These are phyloP conservation scores for Melampsora americana DNA, from an alignment of 1,284 basidiomycete genomes.

Conservation along the genomic window DNA sequence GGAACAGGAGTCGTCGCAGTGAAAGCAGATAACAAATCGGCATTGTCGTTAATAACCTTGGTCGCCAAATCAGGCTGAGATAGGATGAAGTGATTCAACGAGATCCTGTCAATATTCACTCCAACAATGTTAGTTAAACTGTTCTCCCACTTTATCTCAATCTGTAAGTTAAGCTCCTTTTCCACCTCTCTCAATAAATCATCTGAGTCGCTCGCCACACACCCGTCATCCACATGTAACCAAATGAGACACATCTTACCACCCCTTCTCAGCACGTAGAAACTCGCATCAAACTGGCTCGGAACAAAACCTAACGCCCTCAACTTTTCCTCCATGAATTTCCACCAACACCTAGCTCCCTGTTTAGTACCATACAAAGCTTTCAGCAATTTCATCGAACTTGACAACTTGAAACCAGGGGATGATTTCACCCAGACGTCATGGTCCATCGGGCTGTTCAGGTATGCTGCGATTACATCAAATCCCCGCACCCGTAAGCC, in stretches of 20 bases:
- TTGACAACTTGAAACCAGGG: not conserved
- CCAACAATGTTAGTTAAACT: not conserved
- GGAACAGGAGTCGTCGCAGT: too few species aligned
- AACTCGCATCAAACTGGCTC: not conserved
- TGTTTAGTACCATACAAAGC: slow-evolving; percentile 20
- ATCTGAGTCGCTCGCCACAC: not conserved
- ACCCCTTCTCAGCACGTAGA: not conserved
- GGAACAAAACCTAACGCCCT: not conserved
- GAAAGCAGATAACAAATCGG: too few species aligned
- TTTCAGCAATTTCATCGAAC: slow-evolving; percentile 6
- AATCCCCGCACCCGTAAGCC: too few species aligned
- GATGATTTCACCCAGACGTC: too few species aligned
- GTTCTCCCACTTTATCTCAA: not conserved
- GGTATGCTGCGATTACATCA: too few species aligned
- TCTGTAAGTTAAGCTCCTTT: not conserved
- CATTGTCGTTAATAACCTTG: not conserved
- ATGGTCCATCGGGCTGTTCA: too few species aligned
- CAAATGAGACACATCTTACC: not conserved
- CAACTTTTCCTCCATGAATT: not conserved
- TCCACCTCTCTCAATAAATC: not conserved
- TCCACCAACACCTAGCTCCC: slow-evolving; percentile 25
- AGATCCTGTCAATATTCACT: not conserved
- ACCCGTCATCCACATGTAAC: slow-evolving; percentile 25
- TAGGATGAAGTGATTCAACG: not conserved
- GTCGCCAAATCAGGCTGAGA: not conserved